These are phyloP conservation scores for Heliophila coronopifolia DNA, from an alignment of 441 rosid genomes.

Conservation along the genomic window DNA sequence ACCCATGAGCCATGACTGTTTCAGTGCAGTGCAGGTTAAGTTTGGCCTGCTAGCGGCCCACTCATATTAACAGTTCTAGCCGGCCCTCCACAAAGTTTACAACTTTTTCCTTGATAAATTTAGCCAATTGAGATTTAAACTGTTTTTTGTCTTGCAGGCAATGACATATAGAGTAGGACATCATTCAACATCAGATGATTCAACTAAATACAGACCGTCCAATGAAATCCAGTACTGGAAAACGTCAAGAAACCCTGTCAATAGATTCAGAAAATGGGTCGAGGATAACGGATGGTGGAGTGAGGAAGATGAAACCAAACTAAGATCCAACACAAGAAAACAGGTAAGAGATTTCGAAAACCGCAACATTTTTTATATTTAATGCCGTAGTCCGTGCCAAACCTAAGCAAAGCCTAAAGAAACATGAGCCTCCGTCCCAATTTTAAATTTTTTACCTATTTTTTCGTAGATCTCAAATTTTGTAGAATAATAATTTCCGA, in stretches of 20 bases:
- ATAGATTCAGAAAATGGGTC: conserved; percentile 65
- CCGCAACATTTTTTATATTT: neutral
- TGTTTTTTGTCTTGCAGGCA: conserved; percentile 38
- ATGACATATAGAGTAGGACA: conserved; percentile 79
- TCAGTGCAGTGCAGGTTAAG: no score
- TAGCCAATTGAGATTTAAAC: no score
- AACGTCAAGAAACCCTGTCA: conserved; percentile 48
- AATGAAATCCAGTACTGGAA: conserved; percentile 75
- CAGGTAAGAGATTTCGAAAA: conserved; percentile 32
- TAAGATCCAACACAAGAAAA: conserved; percentile 42
- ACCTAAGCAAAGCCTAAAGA: no score
- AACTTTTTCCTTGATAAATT: neutral
- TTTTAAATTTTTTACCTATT: no score
- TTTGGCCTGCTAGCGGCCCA: no score
- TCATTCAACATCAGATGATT: conserved; percentile 93
- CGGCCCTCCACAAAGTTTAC: no score
- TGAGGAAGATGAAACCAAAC: conserved; percentile 46
- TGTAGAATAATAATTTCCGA: no score
- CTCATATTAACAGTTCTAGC: no score
- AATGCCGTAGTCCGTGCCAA: no score
- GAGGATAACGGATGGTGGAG: conserved; percentile 76
- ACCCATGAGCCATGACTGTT: no score
- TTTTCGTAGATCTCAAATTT: no score
- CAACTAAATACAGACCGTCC: conserved; percentile 68
- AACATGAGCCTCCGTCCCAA: no score